Conservation (phyloP, 2,329 filamentous ascomycete species). For the Hymenoscyphus fraxineus region DNA sequence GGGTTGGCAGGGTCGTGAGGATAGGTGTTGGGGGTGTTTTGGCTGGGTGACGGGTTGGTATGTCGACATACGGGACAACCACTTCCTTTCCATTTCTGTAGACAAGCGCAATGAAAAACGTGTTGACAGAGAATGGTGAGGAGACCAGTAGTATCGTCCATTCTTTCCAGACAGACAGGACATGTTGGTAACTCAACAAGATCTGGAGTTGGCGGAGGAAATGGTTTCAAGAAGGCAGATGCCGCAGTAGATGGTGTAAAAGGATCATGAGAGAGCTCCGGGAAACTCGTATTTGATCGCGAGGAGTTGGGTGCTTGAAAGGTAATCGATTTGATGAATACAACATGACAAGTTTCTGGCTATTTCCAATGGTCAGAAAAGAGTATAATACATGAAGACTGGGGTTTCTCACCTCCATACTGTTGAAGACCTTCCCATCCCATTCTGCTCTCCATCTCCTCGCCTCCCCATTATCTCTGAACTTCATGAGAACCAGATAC, state of each 20-base stretch:
- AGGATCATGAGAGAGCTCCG: constrained; percentile 60
- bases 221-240: constrained; percentile 46
- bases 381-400: not conserved
- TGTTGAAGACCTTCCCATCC: constrained; percentile 91
- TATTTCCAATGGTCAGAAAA: constrained; percentile 33
- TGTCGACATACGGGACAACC: constrained; percentile 95
- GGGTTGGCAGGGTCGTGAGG: constrained; percentile 47
- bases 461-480: constrained; percentile 70
- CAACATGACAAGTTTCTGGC: constrained; percentile 92
- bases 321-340: constrained; percentile 88
- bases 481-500: constrained; percentile 95
- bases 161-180: constrained; percentile 91
- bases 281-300: constrained; percentile 42
- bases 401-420: constrained; percentile 66
- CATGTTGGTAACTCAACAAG: constrained; percentile 92
- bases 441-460: constrained; percentile 79
- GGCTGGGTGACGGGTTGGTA: constrained; percentile 52
- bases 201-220: constrained; percentile 69
- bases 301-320: constrained; percentile 53
- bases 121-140: constrained; percentile 97
- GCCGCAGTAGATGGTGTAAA: constrained; percentile 54
- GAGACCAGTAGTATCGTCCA: constrained; percentile 95
- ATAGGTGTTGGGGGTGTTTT: constrained; percentile 24
- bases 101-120: constrained; percentile 93
- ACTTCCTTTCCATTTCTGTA: constrained; percentile 92